Base-by-base conservation (phyloP, 2,329 filamentous ascomycete genomes). In the Zasmidium angulare region DNA sequence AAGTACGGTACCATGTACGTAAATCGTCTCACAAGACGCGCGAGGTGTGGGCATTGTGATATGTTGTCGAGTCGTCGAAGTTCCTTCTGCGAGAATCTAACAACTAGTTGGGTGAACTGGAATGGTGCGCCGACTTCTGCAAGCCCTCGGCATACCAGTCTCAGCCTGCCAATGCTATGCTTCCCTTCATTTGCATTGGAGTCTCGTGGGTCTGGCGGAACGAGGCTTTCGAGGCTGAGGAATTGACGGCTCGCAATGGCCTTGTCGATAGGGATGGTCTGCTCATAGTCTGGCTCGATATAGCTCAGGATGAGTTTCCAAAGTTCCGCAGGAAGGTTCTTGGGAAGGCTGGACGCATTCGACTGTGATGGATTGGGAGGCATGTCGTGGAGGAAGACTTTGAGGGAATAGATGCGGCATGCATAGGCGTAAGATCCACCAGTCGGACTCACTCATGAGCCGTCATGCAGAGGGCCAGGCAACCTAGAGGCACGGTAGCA, bases 1-100 rank as follows among this genome's bases (percentile, higher is more conserved):
- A 85, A 84, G 66, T 81, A 83, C 3, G 82, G 82, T 56, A 86
- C 81, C 72, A 85, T 78, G 70, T 86, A 86, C 63, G 81, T 84
- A 71, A 86, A 84, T 67, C 84, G 84, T 68, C 81, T 83, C 60
- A 85, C 83, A 68, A 83, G 77, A 55, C 74, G 71, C 17, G 82
- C 79, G 20, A 86, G 74, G 69, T 82, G 78, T 19, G 75, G 74
- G 63, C 79, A 78, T 51, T 74, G 72, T 29, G 81, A 77, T 59
- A 85, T 78, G 43, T 75, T 75, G 55, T 81, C 77, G 50, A 85
- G 70, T 36, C 78, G 77, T 52, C 75, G 69, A 53, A 85, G 78
- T 26, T 81, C 82, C 56, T 76, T 75, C 47, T 72, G 69, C 24
- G 80, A 79, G 69, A 84, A 83, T 51, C 82, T 74, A 53, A 79